Evolutionary conservation across 257 asterid species (phyloP).

Genomic region (Solanum pennellii): DNA sequence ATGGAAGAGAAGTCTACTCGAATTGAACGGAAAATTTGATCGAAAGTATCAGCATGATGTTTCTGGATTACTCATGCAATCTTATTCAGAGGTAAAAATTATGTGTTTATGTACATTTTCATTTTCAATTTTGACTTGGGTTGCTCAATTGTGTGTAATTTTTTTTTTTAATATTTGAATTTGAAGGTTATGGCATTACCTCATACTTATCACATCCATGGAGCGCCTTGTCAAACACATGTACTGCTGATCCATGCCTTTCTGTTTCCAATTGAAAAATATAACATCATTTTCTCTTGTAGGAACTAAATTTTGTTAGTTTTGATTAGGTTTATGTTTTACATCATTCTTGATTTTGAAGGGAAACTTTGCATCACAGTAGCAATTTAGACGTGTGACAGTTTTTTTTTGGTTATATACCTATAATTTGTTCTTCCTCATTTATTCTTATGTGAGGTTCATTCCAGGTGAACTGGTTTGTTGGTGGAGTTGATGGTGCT

Average conservation of each 20-base stretch:
- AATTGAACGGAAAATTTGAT: slow-evolving; percentile 59
- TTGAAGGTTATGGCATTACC: slow-evolving; percentile 53
- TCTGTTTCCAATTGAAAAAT: background rate
- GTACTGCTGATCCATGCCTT: slow-evolving; percentile 26
- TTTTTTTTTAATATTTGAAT: slow-evolving; percentile 5
- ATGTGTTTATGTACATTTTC: background rate
- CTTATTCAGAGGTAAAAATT: slow-evolving; percentile 58
- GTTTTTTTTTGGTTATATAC: background rate
- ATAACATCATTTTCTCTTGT: background rate
- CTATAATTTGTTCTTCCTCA: background rate
- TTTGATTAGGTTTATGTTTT: background rate
- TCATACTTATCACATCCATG: slow-evolving; percentile 60
- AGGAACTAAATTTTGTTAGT: background rate
- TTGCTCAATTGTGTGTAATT: background rate
- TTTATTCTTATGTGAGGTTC: background rate
- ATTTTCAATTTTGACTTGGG: background rate
- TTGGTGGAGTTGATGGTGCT: background rate
- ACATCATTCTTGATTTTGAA: background rate
- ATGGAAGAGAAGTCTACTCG: slow-evolving; percentile 61
- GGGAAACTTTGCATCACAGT: background rate
- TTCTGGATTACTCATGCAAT: slow-evolving; percentile 38
- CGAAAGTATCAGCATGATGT: slow-evolving; percentile 45
- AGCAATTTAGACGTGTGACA: background rate
- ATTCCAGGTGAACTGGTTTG: slow-evolving; percentile 2
- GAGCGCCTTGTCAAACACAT: slow-evolving; percentile 62